Percentiles rank a stretch among this genome's conserved stretches.
These are phyloP conservation scores for Magnusiomyces tetraspermus DNA, from an alignment of 1,139 yeast genomes.

Conservation along the genomic window DNA sequence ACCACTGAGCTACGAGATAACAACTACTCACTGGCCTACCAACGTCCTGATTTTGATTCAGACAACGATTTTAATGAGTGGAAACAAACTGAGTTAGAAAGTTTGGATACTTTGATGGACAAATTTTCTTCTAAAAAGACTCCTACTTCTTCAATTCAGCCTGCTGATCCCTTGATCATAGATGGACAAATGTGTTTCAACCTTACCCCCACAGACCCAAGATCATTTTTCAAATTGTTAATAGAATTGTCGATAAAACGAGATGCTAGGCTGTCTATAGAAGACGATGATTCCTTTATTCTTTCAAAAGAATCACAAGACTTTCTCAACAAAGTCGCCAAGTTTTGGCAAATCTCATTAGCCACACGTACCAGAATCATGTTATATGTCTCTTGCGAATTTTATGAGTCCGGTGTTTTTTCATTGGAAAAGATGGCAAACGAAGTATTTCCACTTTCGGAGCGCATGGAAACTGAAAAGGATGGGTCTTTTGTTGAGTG, in stretches of 20 bases:
- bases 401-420: conserved; percentile 57
- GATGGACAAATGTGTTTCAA: conserved; percentile 14
- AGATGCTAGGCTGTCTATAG: conserved; percentile 25
- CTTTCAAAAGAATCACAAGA: conserved; percentile 36
- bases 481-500: conserved; percentile 27
- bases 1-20: conserved; percentile 37
- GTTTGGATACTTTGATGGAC: conserved; percentile 33
- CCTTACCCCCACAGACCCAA: conserved; percentile 28
- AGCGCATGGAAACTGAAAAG: conserved; percentile 1
- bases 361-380: conserved; percentile 46
- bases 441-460: conserved; percentile 27
- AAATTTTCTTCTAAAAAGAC: conserved; percentile 12
- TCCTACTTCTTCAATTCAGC: conserved; percentile 6
- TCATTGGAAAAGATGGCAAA: conserved; percentile 44
- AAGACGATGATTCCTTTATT: conserved; percentile 18
- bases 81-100: conserved; percentile 41
- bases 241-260: conserved; percentile 29
- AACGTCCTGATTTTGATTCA: conserved; percentile 38
- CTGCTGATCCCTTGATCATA: conserved; percentile 9
- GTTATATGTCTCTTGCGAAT: conserved; percentile 37
- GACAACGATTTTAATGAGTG: conserved; percentile 40
- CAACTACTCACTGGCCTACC: conserved; percentile 33
- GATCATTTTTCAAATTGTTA: conserved; percentile 36
- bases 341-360: conserved; percentile 52
- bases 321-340: conserved; percentile 40